Percentiles rank a stretch among this genome's conserved stretches.
These are phyloP conservation scores for Phialophora verrucosa DNA, from an alignment of 2,329 filamentous ascomycete species.

Conservation along the genomic window DNA sequence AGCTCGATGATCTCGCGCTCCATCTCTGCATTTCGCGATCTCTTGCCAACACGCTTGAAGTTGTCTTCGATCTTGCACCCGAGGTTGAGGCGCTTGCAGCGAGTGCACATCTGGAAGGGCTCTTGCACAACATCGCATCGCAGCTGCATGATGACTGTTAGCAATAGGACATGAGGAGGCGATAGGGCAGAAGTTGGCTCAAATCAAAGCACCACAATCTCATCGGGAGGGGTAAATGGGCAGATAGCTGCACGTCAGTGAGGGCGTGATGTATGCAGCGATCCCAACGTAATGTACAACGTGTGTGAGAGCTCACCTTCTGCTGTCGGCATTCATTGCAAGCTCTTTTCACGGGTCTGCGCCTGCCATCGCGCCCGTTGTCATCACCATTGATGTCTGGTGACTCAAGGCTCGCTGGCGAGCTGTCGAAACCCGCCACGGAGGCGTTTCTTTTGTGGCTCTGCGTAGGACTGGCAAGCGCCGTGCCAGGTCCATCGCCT, in stretches of 20 bases:
- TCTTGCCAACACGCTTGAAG: conserved; percentile 71
- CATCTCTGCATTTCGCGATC: conserved; percentile 69
- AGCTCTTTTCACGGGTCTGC: conserved; percentile 63
- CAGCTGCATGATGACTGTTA: conserved; percentile 53
- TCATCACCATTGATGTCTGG: conserved; percentile 48
- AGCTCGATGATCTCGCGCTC: conserved; percentile 62
- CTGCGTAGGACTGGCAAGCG: conserved; percentile 40
- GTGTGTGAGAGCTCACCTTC: conserved; percentile 58
- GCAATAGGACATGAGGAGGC: background rate
- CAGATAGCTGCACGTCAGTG: background rate
- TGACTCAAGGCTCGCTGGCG: conserved; percentile 50
- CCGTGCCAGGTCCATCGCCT: conserved; percentile 39
- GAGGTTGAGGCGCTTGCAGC: conserved; percentile 67
- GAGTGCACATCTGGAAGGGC: conserved; percentile 65
- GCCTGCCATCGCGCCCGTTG: conserved; percentile 49
- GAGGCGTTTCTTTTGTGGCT: conserved; percentile 51
- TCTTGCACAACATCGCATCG: conserved; percentile 71
- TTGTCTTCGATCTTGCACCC: conserved; percentile 71
- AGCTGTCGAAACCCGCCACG: conserved; percentile 54
- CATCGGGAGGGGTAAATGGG: conserved; percentile 30
- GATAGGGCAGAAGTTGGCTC: background rate
- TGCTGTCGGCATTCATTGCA: conserved; percentile 74
- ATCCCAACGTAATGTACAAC: background rate
- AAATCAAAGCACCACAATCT: no score
- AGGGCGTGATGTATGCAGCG: background rate